Conservation (phyloP, 164 flowering plant species). For the Paratinospora sagittata region DNA sequence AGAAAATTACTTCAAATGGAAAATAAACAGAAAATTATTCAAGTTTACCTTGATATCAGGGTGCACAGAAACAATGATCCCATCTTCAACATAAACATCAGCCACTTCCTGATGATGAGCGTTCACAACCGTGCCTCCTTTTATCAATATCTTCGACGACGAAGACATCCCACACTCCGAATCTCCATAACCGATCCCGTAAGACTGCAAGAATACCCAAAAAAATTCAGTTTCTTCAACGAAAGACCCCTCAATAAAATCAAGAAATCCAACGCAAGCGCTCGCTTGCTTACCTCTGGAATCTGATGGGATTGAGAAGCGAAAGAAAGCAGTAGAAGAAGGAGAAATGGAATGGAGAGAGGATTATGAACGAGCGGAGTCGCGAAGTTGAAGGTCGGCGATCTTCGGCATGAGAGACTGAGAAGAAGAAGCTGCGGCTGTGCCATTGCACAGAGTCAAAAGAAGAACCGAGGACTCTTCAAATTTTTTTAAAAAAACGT, state of each 20-base stretch:
- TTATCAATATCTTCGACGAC: slow-evolving; percentile 67
- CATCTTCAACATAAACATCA: slow-evolving; percentile 94
- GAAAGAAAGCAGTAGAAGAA: neutral
- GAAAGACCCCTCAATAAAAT: neutral
- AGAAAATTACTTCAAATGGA: neutral
- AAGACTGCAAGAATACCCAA: slow-evolving; percentile 38
- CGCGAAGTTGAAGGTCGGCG: neutral
- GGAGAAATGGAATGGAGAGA: slow-evolving; percentile 12
- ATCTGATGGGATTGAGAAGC: slow-evolving; percentile 17
- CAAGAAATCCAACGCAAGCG: neutral
- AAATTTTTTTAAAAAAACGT: too few species aligned
- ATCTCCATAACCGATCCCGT: slow-evolving; percentile 45
- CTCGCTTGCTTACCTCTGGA: slow-evolving; percentile 12
- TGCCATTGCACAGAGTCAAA: too few species aligned
- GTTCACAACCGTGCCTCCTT: slow-evolving; percentile 94
- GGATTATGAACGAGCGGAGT: neutral
- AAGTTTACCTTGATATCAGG: slow-evolving; percentile 59
- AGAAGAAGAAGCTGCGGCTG: too few species aligned
- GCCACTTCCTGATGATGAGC: slow-evolving; percentile 81
- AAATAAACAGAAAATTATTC: neutral
- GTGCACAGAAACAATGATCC: slow-evolving; percentile 61
- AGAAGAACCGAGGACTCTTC: too few species aligned
- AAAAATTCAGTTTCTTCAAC: neutral
- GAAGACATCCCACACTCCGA: slow-evolving; percentile 38
- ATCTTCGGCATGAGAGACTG: too few species aligned